These are phyloP conservation scores for Podila minutissima DNA, from an alignment of 192 early-diverging fungal species.

Conservation along the genomic window DNA sequence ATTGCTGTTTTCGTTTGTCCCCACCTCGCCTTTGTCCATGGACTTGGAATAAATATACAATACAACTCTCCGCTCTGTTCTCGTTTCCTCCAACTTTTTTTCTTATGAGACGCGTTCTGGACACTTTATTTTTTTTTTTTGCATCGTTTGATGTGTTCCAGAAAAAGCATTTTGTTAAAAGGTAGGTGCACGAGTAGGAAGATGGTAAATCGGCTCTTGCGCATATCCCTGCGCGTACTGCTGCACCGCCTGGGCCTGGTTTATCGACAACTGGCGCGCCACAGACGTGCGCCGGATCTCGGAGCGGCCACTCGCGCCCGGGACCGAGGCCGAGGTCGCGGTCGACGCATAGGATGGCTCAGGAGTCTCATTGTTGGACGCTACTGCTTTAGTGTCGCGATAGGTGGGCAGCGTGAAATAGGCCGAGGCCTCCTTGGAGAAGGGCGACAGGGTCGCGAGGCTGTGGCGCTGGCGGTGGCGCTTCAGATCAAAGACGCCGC, in stretches of 20 bases:
- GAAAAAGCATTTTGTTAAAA: too few relatives aligned
- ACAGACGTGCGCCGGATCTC: constrained; percentile 1
- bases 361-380: background rate
- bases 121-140: too few relatives aligned
- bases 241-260: background rate
- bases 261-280: background rate
- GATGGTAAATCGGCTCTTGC: too few relatives aligned
- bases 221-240: background rate
- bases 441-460: background rate
- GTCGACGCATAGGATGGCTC: background rate
- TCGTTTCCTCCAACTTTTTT: background rate
- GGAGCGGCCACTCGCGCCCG: background rate
- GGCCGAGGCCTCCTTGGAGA: background rate
- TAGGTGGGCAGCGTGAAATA: background rate
- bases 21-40: background rate
- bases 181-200: too few relatives aligned
- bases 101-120: too few relatives aligned
- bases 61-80: background rate
- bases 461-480: background rate
- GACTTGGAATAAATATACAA: background rate
- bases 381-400: background rate
- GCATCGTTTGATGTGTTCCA: too few relatives aligned
- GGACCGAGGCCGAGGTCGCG: background rate
- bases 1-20: background rate
- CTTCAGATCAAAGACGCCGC: background rate